Evolutionary conservation across 495 filamentous ascomycete genomes (phyloP).

Genomic region (Lepraria neglecta): DNA sequence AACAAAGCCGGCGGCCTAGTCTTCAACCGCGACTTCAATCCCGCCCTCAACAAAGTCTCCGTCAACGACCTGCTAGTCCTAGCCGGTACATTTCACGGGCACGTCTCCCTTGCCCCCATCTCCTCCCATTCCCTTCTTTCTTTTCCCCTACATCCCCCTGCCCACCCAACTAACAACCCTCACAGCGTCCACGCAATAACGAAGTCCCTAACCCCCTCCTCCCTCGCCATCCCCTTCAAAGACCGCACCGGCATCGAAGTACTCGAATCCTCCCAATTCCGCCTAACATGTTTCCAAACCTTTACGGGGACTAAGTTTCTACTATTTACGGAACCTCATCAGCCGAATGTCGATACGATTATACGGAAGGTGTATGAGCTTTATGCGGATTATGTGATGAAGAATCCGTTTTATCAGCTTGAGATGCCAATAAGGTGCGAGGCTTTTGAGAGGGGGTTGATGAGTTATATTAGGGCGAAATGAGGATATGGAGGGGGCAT

Average conservation of each 20-base stretch:
- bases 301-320: slow-evolving; percentile 92
- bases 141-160: too few relatives aligned
- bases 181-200: slow-evolving; percentile 83
- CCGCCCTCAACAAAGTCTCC: slow-evolving; percentile 71
- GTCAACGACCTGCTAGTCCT: slow-evolving; percentile 95
- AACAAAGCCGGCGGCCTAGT: slow-evolving; percentile 78
- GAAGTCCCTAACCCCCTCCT: slow-evolving; percentile 62
- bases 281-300: slow-evolving; percentile 91
- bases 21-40: slow-evolving; percentile 50
- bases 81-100: slow-evolving; percentile 97
- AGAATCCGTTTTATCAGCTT: slow-evolving; percentile 96
- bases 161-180: too few relatives aligned
- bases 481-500: slow-evolving; percentile 18
- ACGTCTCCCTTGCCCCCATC: slow-evolving; percentile 25
- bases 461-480: slow-evolving; percentile 58
- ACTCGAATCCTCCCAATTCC: slow-evolving; percentile 84
- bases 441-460: slow-evolving; percentile 80
- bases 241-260: slow-evolving; percentile 70
- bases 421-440: slow-evolving; percentile 98
- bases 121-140: neutral
- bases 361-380: slow-evolving; percentile 84
- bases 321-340: slow-evolving; percentile 86
- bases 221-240: slow-evolving; percentile 33
- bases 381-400: slow-evolving; percentile 97
- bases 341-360: slow-evolving; percentile 77